These are phyloP conservation scores for Dendrocalamus latiflorus DNA, from an alignment of 202 grass and related monocot genomes.

Conservation along the genomic window DNA sequence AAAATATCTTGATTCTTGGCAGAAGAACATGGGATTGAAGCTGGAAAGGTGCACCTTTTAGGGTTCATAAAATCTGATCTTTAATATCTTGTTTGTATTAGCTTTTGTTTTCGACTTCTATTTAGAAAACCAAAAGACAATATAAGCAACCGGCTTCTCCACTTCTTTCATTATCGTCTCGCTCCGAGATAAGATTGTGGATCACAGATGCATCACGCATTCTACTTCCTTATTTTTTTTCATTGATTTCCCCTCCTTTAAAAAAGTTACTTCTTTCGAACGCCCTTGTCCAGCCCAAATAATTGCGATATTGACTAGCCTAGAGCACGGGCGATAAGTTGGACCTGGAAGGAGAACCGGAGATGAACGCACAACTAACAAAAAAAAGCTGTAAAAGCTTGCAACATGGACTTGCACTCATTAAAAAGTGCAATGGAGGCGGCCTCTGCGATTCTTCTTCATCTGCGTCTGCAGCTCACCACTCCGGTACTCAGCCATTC, in stretches of 20 bases:
- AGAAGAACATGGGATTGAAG: neutral
- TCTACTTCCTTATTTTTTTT: too few species aligned
- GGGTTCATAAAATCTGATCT: neutral
- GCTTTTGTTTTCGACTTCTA: too few species aligned
- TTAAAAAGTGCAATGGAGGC: neutral
- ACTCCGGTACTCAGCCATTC: neutral
- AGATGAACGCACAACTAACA: neutral
- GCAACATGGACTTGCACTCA: neutral
- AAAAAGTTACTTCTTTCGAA: too few species aligned
- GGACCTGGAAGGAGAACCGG: neutral
- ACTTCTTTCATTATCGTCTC: too few species aligned
- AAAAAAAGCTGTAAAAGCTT: conserved; percentile 16
- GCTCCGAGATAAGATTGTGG: too few species aligned
- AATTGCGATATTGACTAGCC: neutral
- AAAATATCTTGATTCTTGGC: neutral
- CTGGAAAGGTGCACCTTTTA: neutral
- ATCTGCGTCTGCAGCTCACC: neutral
- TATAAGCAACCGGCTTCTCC: too few species aligned
- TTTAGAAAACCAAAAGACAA: too few species aligned
- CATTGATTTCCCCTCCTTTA: too few species aligned
- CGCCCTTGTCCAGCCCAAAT: neutral
- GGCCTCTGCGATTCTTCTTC: neutral
- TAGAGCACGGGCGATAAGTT: neutral
- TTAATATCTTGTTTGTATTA: neutral
- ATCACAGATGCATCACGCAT: too few species aligned